Evolutionary conservation across 2,329 filamentous ascomycete genomes (phyloP).

Genomic region (Bipolaris zeicola): DNA sequence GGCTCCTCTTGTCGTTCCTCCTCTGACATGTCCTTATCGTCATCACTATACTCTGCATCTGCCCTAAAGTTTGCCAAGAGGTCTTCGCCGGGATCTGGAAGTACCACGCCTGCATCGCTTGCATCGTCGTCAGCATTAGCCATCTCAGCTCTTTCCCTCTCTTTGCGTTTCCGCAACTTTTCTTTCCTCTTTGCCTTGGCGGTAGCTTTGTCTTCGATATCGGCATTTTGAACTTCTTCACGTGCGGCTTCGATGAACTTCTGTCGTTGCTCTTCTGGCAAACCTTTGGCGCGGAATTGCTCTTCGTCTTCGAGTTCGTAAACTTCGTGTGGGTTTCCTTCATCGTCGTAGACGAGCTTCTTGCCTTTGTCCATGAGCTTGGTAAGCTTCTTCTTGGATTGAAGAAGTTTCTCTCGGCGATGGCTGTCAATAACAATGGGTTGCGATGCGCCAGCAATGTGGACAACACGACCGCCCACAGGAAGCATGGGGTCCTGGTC

Average conservation of each 20-base stretch:
- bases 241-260: constrained; percentile 80
- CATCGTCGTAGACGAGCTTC: constrained; percentile 90
- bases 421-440: constrained; percentile 90
- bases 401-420: constrained; percentile 91
- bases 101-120: constrained; percentile 28
- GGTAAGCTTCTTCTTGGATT: constrained; percentile 90
- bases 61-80: constrained; percentile 52
- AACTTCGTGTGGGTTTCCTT: constrained; percentile 80
- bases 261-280: constrained; percentile 75
- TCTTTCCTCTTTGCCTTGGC: constrained; percentile 78
- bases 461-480: constrained; percentile 63
- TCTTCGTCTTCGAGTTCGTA: constrained; percentile 90
- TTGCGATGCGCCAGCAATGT: constrained; percentile 68
- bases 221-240: constrained; percentile 72
- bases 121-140: constrained; percentile 26
- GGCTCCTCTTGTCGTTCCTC: constrained; percentile 51
- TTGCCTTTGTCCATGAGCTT: constrained; percentile 87
- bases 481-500: constrained; percentile 49
- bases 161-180: constrained; percentile 76
- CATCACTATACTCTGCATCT: constrained; percentile 48
- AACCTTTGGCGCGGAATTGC: constrained; percentile 75
- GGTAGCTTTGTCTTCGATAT: constrained; percentile 80
- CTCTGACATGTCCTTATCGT: constrained; percentile 41
- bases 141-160: constrained; percentile 62
- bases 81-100: constrained; percentile 46